A percentile compares a stretch with the other conserved stretches of the same genome.
These are phyloP conservation scores for Phytopythium litorale DNA, from an alignment of 352 stramenopile species.

Conservation along the genomic window DNA sequence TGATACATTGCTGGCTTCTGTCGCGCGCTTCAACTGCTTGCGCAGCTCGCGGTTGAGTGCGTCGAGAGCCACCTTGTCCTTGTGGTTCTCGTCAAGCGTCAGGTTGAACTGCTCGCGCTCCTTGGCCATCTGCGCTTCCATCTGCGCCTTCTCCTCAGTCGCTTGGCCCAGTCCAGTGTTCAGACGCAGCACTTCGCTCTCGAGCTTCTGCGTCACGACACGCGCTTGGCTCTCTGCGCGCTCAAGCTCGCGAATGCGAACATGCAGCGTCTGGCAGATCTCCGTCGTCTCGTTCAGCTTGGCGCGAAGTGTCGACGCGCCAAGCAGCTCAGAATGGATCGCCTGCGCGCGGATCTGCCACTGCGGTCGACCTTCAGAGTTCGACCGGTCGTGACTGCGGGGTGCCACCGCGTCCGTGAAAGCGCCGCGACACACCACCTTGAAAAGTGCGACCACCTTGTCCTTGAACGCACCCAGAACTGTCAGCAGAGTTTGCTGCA, in stretches of 20 bases:
- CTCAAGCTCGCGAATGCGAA: constrained; percentile 71
- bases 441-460: constrained; percentile 58
- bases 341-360: constrained; percentile 72
- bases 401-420: constrained; percentile 72
- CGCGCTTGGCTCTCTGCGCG: constrained; percentile 70
- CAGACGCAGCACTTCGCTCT: constrained; percentile 66
- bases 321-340: constrained; percentile 65
- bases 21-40: constrained; percentile 76
- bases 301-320: constrained; percentile 53
- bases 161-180: background rate
- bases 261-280: constrained; percentile 57
- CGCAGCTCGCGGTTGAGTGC: constrained; percentile 68
- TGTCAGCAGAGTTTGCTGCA: constrained; percentile 37
- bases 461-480: constrained; percentile 58
- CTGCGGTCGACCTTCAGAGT: constrained; percentile 37
- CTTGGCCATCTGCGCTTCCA: constrained; percentile 54
- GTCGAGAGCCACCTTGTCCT: constrained; percentile 73
- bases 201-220: constrained; percentile 75
- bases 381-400: constrained; percentile 17
- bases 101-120: constrained; percentile 75
- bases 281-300: constrained; percentile 64
- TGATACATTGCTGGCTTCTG: constrained; percentile 29
- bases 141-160: constrained; percentile 49
- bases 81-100: constrained; percentile 76
- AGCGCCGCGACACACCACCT: constrained; percentile 68